A percentile compares a stretch with the other conserved stretches of the same genome.
These are phyloP conservation scores for Fusarium sp. DNA, from an alignment of 2,329 filamentous ascomycete species.

Conservation along the genomic window DNA sequence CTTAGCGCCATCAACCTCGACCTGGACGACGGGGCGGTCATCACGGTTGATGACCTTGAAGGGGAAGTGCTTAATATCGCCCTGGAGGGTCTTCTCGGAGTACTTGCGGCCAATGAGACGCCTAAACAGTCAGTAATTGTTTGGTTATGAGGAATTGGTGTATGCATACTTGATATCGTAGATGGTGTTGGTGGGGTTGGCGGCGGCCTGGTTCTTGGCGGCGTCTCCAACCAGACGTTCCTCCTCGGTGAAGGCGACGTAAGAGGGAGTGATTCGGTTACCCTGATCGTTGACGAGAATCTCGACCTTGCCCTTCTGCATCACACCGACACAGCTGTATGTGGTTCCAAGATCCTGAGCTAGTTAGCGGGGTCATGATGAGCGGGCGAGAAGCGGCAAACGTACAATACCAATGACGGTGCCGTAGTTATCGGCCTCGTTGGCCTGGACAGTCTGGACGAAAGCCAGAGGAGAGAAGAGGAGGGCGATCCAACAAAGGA, in stretches of 20 bases:
- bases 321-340: constrained; percentile 90
- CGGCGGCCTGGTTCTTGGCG: constrained; percentile 92
- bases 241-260: constrained; percentile 96
- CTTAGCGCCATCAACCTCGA: constrained; percentile 71
- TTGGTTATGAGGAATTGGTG: not conserved
- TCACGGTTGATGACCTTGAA: constrained; percentile 93
- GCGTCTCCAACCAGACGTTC: constrained; percentile 97
- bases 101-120: constrained; percentile 88
- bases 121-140: constrained; percentile 56
- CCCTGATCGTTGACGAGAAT: constrained; percentile 97
- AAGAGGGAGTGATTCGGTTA: constrained; percentile 95
- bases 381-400: constrained; percentile 33
- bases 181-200: constrained; percentile 81
- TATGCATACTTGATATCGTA: constrained; percentile 86
- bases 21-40: constrained; percentile 87
- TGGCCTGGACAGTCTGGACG: constrained; percentile 78
- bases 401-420: constrained; percentile 91
- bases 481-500: constrained; percentile 90
- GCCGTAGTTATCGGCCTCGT: constrained; percentile 82
- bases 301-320: constrained; percentile 94
- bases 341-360: constrained; percentile 84
- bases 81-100: constrained; percentile 86
- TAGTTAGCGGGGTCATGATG: constrained; percentile 27
- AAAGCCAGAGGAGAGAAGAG: constrained; percentile 90
- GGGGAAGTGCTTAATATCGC: constrained; percentile 97